Conservation (phyloP, 208 protist species). For the Crithidia bombi region DNA sequence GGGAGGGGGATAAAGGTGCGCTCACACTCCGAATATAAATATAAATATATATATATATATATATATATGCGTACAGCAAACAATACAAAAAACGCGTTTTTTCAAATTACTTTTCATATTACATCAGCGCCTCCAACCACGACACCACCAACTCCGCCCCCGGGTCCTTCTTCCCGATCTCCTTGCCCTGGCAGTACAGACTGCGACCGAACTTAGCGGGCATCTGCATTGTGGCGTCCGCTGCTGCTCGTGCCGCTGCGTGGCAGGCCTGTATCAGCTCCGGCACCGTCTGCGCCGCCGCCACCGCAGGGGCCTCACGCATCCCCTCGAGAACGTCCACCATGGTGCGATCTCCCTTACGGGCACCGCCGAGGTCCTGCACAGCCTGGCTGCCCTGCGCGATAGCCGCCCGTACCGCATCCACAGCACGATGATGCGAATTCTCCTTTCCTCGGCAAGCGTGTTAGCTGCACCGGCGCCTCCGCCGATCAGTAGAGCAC, state of each 20-base stretch:
- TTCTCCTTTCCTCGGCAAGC: conserved; percentile 17
- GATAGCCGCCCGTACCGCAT: conserved; percentile 45
- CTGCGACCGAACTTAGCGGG: conserved; percentile 59
- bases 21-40: no score
- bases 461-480: conserved; percentile 31
- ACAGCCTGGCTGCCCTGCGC: conserved; percentile 42
- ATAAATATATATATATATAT: conserved; percentile 19
- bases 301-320: conserved; percentile 30
- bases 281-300: conserved; percentile 34
- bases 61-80: conserved; percentile 4
- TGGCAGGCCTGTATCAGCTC: conserved; percentile 46
- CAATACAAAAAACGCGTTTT: no score
- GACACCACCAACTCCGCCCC: conserved; percentile 58
- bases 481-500: conserved; percentile 56
- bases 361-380: conserved; percentile 53
- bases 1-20: no score
- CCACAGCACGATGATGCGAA: conserved; percentile 7
- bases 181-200: conserved; percentile 61
- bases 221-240: conserved; percentile 39
- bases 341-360: conserved; percentile 69
- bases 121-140: conserved; percentile 42
- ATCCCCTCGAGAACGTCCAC: conserved; percentile 68
- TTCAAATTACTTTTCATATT: conserved; percentile 10
- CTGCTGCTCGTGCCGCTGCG: conserved; percentile 38
- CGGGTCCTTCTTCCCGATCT: conserved; percentile 62